Conservation (phyloP, 306 rosid species). For the Quercus suber region DNA sequence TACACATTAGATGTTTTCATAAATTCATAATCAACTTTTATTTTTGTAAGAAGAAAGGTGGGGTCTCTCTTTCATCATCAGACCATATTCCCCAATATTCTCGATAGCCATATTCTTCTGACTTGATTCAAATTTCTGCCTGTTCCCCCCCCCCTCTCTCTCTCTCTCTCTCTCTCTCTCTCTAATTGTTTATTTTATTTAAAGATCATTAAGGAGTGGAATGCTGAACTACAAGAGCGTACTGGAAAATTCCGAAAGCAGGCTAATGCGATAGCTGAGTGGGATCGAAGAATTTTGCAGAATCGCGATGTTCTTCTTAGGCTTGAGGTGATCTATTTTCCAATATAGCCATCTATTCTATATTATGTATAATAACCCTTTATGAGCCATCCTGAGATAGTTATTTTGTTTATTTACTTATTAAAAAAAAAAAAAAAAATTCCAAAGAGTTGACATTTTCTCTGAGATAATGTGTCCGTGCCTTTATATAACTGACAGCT, state of each 20-base stretch:
- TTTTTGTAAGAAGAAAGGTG: conserved; percentile 6
- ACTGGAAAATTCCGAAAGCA: conserved; percentile 92
- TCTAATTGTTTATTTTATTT: not conserved
- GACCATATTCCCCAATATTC: not conserved
- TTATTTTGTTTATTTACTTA: not conserved
- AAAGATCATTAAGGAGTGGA: conserved; percentile 96
- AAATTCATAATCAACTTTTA: not conserved
- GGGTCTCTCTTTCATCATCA: not conserved
- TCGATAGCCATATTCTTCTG: conserved; percentile 2
- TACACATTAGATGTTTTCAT: not conserved
- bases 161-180: conserved; percentile 8
- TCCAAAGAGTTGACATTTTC: not conserved
- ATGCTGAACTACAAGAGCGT: conserved; percentile 91
- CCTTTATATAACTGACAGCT: not conserved
- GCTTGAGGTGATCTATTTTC: conserved; percentile 62
- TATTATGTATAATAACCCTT: not conserved
- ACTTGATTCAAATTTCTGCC: not conserved
- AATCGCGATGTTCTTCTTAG: conserved; percentile 82
- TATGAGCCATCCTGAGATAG: not conserved
- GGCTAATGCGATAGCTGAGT: conserved; percentile 91
- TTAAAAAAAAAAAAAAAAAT: not conserved
- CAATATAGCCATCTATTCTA: not conserved
- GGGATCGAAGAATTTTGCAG: conserved; percentile 91
- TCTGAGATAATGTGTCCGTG: not conserved
- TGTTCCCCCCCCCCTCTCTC: too few species aligned